A percentile compares a stretch with the other conserved stretches of the same genome.
Conservation (phyloP, 768 basidiomycete species). For the Tylopilus sp. region DNA sequence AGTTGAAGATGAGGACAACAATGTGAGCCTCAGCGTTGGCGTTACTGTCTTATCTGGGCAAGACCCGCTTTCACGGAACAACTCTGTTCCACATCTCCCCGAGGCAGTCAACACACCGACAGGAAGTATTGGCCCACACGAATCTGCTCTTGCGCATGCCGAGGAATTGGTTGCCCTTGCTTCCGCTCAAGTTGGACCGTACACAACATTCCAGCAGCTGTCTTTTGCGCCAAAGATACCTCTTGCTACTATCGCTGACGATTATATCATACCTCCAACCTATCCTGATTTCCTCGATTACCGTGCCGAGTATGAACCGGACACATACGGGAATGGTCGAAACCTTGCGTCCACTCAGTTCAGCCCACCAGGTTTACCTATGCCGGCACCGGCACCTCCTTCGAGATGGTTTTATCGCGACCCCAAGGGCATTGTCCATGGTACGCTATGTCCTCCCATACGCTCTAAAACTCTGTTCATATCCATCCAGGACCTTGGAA, state of each 20-base stretch:
- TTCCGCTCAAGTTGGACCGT: slow-evolving; percentile 73
- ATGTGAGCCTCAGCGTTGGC: slow-evolving; percentile 61
- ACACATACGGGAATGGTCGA: slow-evolving; percentile 39
- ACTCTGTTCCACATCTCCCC: slow-evolving; percentile 26
- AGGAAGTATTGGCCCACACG: slow-evolving; percentile 29
- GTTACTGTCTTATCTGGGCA: slow-evolving; percentile 50
- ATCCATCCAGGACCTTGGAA: slow-evolving; percentile 73
- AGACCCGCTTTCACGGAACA: slow-evolving; percentile 28
- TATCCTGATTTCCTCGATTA: slow-evolving; percentile 78
- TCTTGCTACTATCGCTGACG: slow-evolving; percentile 83
- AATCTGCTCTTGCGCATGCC: slow-evolving; percentile 40
- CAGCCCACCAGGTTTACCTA: slow-evolving; percentile 75
- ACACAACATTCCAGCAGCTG: slow-evolving; percentile 90
- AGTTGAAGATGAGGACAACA: slow-evolving; percentile 50
- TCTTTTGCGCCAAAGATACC: slow-evolving; percentile 84
- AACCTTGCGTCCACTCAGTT: slow-evolving; percentile 65
- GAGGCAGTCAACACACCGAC: slow-evolving; percentile 25
- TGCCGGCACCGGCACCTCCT: slow-evolving; percentile 63
- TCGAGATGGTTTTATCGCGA: slow-evolving; percentile 82
- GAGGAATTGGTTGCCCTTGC: slow-evolving; percentile 70
- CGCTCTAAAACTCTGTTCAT: slow-evolving; percentile 8
- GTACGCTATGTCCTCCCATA: slow-evolving; percentile 38
- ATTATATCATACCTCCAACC: slow-evolving; percentile 89
- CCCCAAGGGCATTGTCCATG: slow-evolving; percentile 76
- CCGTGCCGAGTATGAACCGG: slow-evolving; percentile 59